Conservation (phyloP, 139 green algal species). For the Micromonas pusilla region DNA sequence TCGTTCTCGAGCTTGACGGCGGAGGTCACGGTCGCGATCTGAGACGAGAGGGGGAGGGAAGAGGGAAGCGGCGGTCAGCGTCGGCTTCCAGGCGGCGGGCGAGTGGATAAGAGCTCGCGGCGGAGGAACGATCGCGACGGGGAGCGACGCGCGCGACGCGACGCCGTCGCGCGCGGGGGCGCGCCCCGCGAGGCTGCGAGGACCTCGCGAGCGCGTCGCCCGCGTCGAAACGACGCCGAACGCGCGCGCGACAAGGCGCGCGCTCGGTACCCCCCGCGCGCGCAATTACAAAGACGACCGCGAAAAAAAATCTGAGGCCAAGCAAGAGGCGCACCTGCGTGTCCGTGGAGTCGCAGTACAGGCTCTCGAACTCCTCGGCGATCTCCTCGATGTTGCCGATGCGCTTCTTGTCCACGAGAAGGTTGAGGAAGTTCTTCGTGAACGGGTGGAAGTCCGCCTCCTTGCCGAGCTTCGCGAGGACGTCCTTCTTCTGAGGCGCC, state of each 20-base stretch:
- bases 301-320: no score
- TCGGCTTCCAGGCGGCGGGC: neutral
- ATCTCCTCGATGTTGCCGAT: conserved; percentile 71
- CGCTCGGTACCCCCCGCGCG: no score
- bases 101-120: neutral
- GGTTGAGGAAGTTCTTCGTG: conserved; percentile 93
- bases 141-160: no score
- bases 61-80: conserved; percentile 7
- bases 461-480: conserved; percentile 71
- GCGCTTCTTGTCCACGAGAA: conserved; percentile 88
- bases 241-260: no score
- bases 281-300: no score
- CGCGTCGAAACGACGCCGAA: no score
- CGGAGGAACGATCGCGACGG: neutral
- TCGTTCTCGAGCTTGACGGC: conserved; percentile 97
- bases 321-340: conserved; percentile 87
- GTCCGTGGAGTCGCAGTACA: conserved; percentile 93
- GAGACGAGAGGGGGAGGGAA: neutral
- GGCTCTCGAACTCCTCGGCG: conserved; percentile 79
- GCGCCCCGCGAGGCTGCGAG: no score
- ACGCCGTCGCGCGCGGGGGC: no score
- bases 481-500: conserved; percentile 76
- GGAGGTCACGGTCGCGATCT: conserved; percentile 84
- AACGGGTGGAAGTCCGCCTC: conserved; percentile 73
- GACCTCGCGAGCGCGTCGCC: no score